Conservation (phyloP, 2,329 filamentous ascomycete species). For the Beauveria asiatica region DNA sequence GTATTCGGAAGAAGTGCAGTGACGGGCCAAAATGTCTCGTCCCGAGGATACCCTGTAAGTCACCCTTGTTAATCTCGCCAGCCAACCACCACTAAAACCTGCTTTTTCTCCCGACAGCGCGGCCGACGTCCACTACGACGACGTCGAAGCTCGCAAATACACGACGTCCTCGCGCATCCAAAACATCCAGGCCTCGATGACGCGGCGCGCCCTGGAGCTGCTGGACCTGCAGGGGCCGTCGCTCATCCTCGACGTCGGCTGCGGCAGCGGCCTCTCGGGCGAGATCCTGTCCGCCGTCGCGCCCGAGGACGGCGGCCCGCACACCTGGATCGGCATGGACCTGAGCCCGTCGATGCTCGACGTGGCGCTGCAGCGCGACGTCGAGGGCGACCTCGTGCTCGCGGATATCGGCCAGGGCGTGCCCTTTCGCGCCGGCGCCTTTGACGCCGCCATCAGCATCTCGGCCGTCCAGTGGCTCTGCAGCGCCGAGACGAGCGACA, state of each 20-base stretch:
- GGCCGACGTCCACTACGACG: slow-evolving; percentile 96
- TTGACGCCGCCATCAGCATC: slow-evolving; percentile 93
- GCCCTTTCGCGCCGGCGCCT: slow-evolving; percentile 83
- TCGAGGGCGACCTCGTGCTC: slow-evolving; percentile 87
- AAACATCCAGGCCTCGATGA: slow-evolving; percentile 93
- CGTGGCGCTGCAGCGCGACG: slow-evolving; percentile 81
- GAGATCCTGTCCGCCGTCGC: slow-evolving; percentile 76
- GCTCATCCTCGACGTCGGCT: slow-evolving; percentile 92
- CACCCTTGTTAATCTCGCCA: slow-evolving; percentile 9
- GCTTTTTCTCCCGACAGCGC: slow-evolving; percentile 46
- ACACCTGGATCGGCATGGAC: slow-evolving; percentile 97
- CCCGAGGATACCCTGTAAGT: slow-evolving; percentile 87
- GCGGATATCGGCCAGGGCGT: slow-evolving; percentile 94
- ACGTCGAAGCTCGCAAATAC: slow-evolving; percentile 92
- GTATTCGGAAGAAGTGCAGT: neutral
- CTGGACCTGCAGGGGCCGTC: slow-evolving; percentile 73
- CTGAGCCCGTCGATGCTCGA: slow-evolving; percentile 95
- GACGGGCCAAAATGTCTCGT: slow-evolving; percentile 68
- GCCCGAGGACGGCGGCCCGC: slow-evolving; percentile 68
- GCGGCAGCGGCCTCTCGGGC: slow-evolving; percentile 87
- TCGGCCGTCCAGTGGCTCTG: slow-evolving; percentile 98
- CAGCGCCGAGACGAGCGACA: slow-evolving; percentile 84
- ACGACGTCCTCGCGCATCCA: slow-evolving; percentile 93
- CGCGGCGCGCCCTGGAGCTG: slow-evolving; percentile 82
- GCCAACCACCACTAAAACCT: slow-evolving; percentile 11